Evolutionary conservation across 768 basidiomycete species (phyloP).

Genomic region (Termitomyces sp.): DNA sequence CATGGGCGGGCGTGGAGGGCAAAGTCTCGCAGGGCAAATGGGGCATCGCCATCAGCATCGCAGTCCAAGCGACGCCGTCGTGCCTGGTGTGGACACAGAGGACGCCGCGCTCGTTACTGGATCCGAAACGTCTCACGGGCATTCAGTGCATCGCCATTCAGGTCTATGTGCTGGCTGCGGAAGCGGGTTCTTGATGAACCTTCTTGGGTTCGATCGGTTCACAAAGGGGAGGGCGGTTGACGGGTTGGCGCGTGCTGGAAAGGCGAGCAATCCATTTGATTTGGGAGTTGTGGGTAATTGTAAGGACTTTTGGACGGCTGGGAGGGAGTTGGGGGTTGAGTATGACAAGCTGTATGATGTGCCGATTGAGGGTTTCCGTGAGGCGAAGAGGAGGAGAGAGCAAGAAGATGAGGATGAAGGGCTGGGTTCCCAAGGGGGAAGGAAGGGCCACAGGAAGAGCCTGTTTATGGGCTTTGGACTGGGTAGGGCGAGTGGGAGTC

Average conservation of each 20-base stretch:
- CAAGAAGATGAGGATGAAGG: constrained; percentile 54
- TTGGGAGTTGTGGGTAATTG: constrained; percentile 74
- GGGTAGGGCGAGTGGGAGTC: constrained; percentile 43
- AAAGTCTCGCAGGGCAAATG: constrained; percentile 67
- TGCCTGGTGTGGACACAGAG: constrained; percentile 45
- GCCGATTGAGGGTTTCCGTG: constrained; percentile 77
- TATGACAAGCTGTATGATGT: constrained; percentile 90
- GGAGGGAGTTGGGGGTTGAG: constrained; percentile 82
- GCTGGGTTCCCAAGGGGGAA: constrained; percentile 16
- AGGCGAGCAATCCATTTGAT: constrained; percentile 90
- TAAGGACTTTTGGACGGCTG: constrained; percentile 91
- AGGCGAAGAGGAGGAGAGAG: constrained; percentile 59
- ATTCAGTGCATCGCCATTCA: constrained; percentile 43
- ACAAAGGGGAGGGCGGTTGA: constrained; percentile 87
- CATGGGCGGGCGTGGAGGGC: constrained; percentile 88
- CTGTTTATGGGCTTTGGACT: constrained; percentile 54
- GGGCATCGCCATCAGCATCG: constrained; percentile 57
- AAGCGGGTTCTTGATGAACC: constrained; percentile 76
- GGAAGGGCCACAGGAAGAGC: constrained; percentile 38
- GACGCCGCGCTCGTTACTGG: constrained; percentile 34
- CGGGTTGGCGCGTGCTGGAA: constrained; percentile 73
- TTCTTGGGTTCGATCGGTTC: constrained; percentile 92
- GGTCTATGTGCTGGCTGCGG: constrained; percentile 38
- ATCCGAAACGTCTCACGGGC: constrained; percentile 15
- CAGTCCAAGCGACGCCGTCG: constrained; percentile 15